Base-by-base conservation (phyloP, 495 filamentous ascomycete genomes). In the Neurospora africana region DNA sequence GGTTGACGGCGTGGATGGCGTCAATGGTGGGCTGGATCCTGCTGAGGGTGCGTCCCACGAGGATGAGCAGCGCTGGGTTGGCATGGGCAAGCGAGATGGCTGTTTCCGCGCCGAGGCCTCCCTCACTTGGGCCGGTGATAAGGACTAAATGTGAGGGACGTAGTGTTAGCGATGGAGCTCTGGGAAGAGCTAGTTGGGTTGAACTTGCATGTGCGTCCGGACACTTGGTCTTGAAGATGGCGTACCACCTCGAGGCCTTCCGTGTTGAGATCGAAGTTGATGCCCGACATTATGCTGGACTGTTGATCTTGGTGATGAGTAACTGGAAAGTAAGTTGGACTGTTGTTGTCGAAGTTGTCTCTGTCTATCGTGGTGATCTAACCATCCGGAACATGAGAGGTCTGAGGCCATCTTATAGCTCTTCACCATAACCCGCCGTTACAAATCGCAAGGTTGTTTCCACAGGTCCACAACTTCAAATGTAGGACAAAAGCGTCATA, bases 121-220 rank as follows among this genome's bases (percentile, higher is more conserved):
- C 77, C 1, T 81, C 77, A n/a, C 81, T 84, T 8, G 84, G 80
- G 38, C 87, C 87, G 27, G 86, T 88, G 30, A 87, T 80, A 33
- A 87, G 78, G 68, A 86, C 80, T 78, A 71, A 17, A 70, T 15
- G 47, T 6, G 21, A 53, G 21, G 21, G 27, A 53, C 21, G 21
- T 23, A 21, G 65, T 17, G 61, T 65, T 15, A 69, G 68, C 27
- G 15, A 61, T 23, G 15, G 9, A 40, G n/a, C 11, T 15, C 3
- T 61, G 9, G 19, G 36, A 70, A 43, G n/a, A 43, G 68, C 21
- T 3, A 30, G 68, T 3, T 53, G 36, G 40, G 19, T 44, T 30
- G 44, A 58, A 77, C 79, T 71, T 72, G 83, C 84, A 79, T 37
- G 72, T 78, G 72, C 82, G 80, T 70, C 76, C 79, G 19, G 80